A percentile compares a stretch with the other conserved stretches of the same genome.
Conservation (phyloP, 192 early-diverging fungal species). For the Coemansia sp. region DNA sequence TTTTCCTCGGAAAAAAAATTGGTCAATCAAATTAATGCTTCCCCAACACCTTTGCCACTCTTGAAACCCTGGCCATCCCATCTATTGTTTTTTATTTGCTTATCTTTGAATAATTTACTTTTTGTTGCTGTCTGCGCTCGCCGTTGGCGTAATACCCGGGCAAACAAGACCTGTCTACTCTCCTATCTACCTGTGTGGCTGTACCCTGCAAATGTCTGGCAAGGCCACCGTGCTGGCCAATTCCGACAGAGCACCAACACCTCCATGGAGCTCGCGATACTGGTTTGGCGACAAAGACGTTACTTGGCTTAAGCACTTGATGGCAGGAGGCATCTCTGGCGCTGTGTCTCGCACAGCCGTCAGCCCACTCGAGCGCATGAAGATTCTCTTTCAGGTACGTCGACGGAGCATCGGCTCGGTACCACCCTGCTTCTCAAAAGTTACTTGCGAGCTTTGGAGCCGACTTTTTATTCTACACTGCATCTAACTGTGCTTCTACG, state of each 20-base stretch:
- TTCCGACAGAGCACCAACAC: constrained; percentile 13
- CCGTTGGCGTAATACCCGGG: not conserved
- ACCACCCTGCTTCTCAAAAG: not conserved
- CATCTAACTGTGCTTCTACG: not conserved
- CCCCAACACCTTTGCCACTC: not conserved
- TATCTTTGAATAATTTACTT: not conserved
- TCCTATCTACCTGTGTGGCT: not conserved
- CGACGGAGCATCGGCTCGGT: not conserved
- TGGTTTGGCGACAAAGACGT: constrained; percentile 53
- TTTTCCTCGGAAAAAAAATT: too few relatives aligned
- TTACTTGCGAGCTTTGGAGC: not conserved
- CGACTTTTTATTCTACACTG: not conserved
- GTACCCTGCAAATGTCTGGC: constrained; percentile 18
- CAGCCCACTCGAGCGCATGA: constrained; percentile 79
- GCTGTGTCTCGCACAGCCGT: constrained; percentile 76
- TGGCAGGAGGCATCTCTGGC: constrained; percentile 74
- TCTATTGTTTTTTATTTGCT: constrained; percentile 3
- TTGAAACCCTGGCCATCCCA: not conserved
- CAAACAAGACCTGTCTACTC: constrained; percentile 1
- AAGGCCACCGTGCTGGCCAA: constrained; percentile 25
- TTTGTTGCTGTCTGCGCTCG: not conserved
- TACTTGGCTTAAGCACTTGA: constrained; percentile 69
- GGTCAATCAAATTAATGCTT: not conserved
- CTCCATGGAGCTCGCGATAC: constrained; percentile 51
- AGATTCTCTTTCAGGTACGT: constrained; percentile 78